phyloP scores from a whole-genome alignment of 306 rosid genomes.

The Cucumis sativus region Cucumber_9930_V3 NC_026656.2:2847001-2847500 shows the following conservation, averaged over 20 bases:
- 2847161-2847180: neutral
- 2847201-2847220: neutral
- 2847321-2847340: constrained; percentile 14
- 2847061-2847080: neutral
- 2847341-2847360: neutral
- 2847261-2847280: neutral
- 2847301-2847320: constrained; percentile 13
- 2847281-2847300: constrained; percentile 12
- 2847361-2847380: neutral
- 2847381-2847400: neutral
- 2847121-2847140: neutral
- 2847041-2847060: too few relatives aligned
- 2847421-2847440: constrained; percentile 10
- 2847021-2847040: too few relatives aligned
- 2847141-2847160: neutral
- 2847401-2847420: neutral
- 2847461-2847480: neutral
- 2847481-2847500: neutral
- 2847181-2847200: neutral
- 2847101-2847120: neutral
- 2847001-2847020: too few relatives aligned
- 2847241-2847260: neutral
- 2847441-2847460: neutral
- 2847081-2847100: neutral
- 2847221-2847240: neutral